These are phyloP conservation scores for Fomitopsis pinicola DNA, from an alignment of 1,284 basidiomycete species.

Conservation along the genomic window DNA sequence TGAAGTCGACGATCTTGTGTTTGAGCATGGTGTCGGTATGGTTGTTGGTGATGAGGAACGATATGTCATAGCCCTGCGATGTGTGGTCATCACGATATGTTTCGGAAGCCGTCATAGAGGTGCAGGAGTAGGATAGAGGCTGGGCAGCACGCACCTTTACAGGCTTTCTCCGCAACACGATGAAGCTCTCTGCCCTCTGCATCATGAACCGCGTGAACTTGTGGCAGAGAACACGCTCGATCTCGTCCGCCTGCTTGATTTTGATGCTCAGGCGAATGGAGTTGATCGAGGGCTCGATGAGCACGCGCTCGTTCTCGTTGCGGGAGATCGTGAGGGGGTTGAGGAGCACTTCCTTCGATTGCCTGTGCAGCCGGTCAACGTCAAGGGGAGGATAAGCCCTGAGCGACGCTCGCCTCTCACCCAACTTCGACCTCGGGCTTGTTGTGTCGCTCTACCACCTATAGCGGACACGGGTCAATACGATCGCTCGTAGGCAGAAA, in stretches of 20 bases:
- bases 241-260: conserved; percentile 99
- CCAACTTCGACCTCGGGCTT: conserved; percentile 89
- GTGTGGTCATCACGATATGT: not conserved
- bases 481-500: not conserved
- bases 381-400: not conserved
- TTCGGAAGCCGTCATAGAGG: not conserved
- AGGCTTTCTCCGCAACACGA: conserved; percentile 93
- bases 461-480: not conserved
- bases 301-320: conserved; percentile 94
- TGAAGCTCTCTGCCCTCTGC: conserved; percentile 96
- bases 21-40: conserved; percentile 98
- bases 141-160: conserved; percentile 59
- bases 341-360: conserved; percentile 91
- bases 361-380: conserved; percentile 39
- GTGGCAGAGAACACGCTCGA: conserved; percentile 95
- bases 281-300: conserved; percentile 97
- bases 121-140: not conserved
- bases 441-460: conserved; percentile 96
- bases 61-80: conserved; percentile 91
- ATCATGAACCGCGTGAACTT: conserved; percentile 99
- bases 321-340: conserved; percentile 92
- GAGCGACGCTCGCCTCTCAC: conserved; percentile 38
- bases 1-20: conserved; percentile 99
- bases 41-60: conserved; percentile 96
- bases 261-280: conserved; percentile 94